phyloP scores from a whole-genome alignment of 108 stramenopile genomes.

The Cylindrotheca fusiformis region DNA sequence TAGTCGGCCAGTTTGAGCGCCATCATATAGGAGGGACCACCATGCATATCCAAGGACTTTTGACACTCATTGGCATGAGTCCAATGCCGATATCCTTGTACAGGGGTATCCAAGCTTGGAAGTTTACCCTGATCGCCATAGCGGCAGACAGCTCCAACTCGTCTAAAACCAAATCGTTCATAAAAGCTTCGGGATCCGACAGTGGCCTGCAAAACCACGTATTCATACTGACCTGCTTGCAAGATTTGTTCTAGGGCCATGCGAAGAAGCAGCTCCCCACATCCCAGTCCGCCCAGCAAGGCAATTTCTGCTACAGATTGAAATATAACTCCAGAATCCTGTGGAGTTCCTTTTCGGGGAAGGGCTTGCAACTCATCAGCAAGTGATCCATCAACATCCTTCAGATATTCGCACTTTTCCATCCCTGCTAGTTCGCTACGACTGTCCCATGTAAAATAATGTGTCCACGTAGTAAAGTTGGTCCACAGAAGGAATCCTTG shows the following conservation, averaged over 20 bases:
- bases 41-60: slow-evolving; percentile 43
- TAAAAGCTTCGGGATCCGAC: slow-evolving; percentile 52
- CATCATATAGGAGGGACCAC: slow-evolving; percentile 78
- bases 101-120: slow-evolving; percentile 16
- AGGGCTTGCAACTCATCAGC: slow-evolving; percentile 37
- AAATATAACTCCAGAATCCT: slow-evolving; percentile 52
- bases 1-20: slow-evolving; percentile 31
- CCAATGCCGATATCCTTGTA: slow-evolving; percentile 74
- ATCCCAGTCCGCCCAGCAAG: slow-evolving; percentile 56
- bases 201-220: slow-evolving; percentile 60
- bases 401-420: background rate
- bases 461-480: slow-evolving; percentile 72
- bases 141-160: slow-evolving; percentile 65
- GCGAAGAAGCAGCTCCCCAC: slow-evolving; percentile 56
- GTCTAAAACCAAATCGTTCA: slow-evolving; percentile 68
- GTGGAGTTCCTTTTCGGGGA: slow-evolving; percentile 43
- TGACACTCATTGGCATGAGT: slow-evolving; percentile 60
- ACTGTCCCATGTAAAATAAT: slow-evolving; percentile 63
- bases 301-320: slow-evolving; percentile 60
- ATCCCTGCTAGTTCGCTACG: slow-evolving; percentile 36
- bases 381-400: slow-evolving; percentile 36
- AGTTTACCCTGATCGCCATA: slow-evolving; percentile 30
- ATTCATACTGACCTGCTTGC: slow-evolving; percentile 36
- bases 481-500: slow-evolving; percentile 68
- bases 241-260: slow-evolving; percentile 56